These are phyloP conservation scores for Lactarius psammicola DNA, from an alignment of 768 basidiomycete species.

Conservation along the genomic window DNA sequence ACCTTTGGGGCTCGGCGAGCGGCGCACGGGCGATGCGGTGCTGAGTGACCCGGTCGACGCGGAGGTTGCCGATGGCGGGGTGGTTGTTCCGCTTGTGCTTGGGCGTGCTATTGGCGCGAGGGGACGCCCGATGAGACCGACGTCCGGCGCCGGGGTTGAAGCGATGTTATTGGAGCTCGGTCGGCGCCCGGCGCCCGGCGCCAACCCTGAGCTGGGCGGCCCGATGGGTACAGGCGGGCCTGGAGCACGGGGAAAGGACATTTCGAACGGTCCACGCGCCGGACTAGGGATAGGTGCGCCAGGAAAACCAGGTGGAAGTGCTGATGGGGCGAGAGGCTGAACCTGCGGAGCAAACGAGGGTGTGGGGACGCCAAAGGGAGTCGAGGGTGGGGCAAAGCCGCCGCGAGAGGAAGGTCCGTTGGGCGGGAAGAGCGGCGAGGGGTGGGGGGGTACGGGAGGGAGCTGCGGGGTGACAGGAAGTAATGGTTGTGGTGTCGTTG, in stretches of 20 bases:
- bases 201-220: slow-evolving; percentile 48
- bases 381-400: slow-evolving; percentile 43
- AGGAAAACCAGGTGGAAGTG: slow-evolving; percentile 54
- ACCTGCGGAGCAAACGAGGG: slow-evolving; percentile 47
- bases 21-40: slow-evolving; percentile 53
- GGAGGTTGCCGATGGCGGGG: slow-evolving; percentile 48
- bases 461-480: slow-evolving; percentile 43
- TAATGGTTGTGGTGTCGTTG: slow-evolving; percentile 50
- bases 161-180: slow-evolving; percentile 50
- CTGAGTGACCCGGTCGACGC: slow-evolving; percentile 2
- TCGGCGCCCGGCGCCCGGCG: slow-evolving; percentile 45
- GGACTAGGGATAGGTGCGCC: slow-evolving; percentile 33
- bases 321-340: slow-evolving; percentile 53
- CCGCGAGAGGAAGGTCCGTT: slow-evolving; percentile 42
- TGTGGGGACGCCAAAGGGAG: slow-evolving; percentile 46
- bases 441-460: slow-evolving; percentile 20
- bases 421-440: slow-evolving; percentile 42
- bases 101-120: slow-evolving; percentile 72
- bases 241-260: slow-evolving; percentile 45
- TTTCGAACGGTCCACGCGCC: slow-evolving; percentile 47
- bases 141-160: slow-evolving; percentile 50
- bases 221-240: slow-evolving; percentile 53
- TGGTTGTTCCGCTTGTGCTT: slow-evolving; percentile 40
- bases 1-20: slow-evolving; percentile 60
- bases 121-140: slow-evolving; percentile 36